Evolutionary conservation across 768 basidiomycete species (phyloP), one percentile per base, ranked within the genome.

Genomic region (Tulasnella sp.): DNA sequence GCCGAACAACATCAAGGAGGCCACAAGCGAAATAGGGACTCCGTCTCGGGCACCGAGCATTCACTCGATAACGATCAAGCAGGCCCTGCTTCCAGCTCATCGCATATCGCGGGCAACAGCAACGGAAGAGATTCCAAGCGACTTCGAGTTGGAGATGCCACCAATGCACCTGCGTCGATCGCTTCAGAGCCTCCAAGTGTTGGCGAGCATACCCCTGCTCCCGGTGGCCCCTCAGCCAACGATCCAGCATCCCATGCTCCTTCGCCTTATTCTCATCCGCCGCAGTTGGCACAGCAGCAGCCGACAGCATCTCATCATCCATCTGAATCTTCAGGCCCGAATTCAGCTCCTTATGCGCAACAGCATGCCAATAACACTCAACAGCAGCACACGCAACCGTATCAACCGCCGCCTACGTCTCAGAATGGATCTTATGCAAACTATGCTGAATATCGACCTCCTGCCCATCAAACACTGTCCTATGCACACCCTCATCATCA

Each of bases 101-200:
- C 48, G 7, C 32, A 59, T 24, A 26, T 27, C n/a, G 10, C 27
- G n/a, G n/a, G n/a, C 34, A 52, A 8, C 4, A n/a, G 29, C 32
- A 50, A 29, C 3, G 58, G 50, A 15, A 32, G 58, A 21, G 58
- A 59, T 59, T 38, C 58, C 45, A 59, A 59, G 58, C 45, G 58
- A 21, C 45, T 47, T 26, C 21, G 58, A 24, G 50, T 59, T 26
- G 47, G 47, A 23, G 50, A 49, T n/a, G n/a, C n/a, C 45, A 49
- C 58, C 11, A 43, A 43, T 29, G 41, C n/a, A n/a, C n/a, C n/a
- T n/a, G n/a, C n/a, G n/a, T n/a, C n/a, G n/a, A n/a, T n/a, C n/a
- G n/a, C n/a, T n/a, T 38, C 34, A 38, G 34, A 38, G 34, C 34
- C 34, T 38, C 7, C 34, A 15, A 38, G 34, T 38, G 34, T 38